Evolutionary conservation across 345 rosid genomes (phyloP), one percentile per base, ranked within the genome.

Genomic region (Pistacia vera): DNA sequence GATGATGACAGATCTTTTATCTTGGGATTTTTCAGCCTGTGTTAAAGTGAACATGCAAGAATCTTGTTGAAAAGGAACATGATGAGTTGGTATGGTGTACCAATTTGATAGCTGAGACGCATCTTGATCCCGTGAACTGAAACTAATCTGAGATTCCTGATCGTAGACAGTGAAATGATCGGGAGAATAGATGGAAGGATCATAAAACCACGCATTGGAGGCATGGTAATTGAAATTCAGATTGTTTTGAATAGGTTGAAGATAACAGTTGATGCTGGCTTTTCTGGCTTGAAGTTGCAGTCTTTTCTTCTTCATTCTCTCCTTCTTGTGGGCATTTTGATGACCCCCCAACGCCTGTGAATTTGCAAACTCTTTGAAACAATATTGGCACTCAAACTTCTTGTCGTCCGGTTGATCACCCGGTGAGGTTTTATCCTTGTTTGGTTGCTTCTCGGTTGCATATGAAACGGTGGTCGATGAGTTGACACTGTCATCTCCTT

Each of bases 341-440:
- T 96, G 99, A 64, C 99, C 99, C 13, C 99, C 99, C 16, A 95
- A 83, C 11, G 99, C 99, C 80, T 95, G 99, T 11, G 99, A 95
- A 68, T 95, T 95, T 6, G 93, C 89, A 61, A 95, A 95, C 79
- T 90, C 99, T 80, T 95, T 90, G 72, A 83, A 86, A 76, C 99
- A 95, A 68, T 89, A 95, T 56, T 93, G 98, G 65, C 99, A 95
- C 91, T 93, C 97, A 73, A 92, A 90, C 64, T 87, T 92, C 82
- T 90, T 87, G 41, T 76, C 71, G 28, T 83, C 85, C 1, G 63
- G 35, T 30, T 51, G 44, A 36, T 68, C 77, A 12, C 17, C 68
- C 6, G 41, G 10, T 16, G 75, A 20, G 57, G 52, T 52, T 49
- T 35, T 59, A 70, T 75, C 77, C 71, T 78, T 80, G 72, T 77